These are phyloP conservation scores for Penicillium herquei DNA, from an alignment of 495 filamentous ascomycete genomes.

Conservation along the genomic window DNA sequence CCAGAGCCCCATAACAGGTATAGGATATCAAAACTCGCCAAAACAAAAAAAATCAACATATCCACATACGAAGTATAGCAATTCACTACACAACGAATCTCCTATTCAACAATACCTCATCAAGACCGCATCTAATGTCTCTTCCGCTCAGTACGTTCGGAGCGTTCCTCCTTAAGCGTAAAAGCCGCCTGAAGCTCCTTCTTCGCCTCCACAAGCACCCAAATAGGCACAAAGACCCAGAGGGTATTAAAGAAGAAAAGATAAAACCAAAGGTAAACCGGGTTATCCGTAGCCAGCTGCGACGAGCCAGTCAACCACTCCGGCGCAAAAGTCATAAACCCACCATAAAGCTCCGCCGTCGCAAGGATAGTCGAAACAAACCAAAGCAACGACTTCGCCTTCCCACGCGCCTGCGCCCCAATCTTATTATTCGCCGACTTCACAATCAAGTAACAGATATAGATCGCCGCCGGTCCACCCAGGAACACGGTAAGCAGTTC, in stretches of 20 bases:
- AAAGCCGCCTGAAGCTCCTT: conserved; percentile 60
- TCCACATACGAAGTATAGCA: neutral
- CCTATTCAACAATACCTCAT: too few relatives aligned
- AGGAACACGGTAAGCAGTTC: conserved; percentile 83
- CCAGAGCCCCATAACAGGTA: too few relatives aligned
- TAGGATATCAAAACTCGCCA: neutral
- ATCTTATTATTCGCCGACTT: conserved; percentile 24
- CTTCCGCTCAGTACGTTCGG: conserved; percentile 12
- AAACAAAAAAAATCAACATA: neutral
- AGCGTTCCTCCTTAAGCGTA: conserved; percentile 21
- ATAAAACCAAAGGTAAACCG: conserved; percentile 86
- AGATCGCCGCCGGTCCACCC: conserved; percentile 69
- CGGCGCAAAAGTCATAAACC: conserved; percentile 94
- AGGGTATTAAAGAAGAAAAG: conserved; percentile 88
- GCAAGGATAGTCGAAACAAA: conserved; percentile 73
- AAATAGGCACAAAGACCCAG: conserved; percentile 81
- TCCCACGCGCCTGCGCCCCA: conserved; percentile 16
- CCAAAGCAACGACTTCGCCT: conserved; percentile 58
- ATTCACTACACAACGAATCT: neutral
- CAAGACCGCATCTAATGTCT: neutral
- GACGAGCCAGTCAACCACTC: conserved; percentile 82
- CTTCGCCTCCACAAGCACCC: conserved; percentile 68
- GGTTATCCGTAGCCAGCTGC: conserved; percentile 77
- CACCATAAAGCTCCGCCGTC: conserved; percentile 93
- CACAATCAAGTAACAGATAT: conserved; percentile 65